phyloP scores from a whole-genome alignment of 805 yeast species.

The Hemisphaericaspora nanyangensis region DNA sequence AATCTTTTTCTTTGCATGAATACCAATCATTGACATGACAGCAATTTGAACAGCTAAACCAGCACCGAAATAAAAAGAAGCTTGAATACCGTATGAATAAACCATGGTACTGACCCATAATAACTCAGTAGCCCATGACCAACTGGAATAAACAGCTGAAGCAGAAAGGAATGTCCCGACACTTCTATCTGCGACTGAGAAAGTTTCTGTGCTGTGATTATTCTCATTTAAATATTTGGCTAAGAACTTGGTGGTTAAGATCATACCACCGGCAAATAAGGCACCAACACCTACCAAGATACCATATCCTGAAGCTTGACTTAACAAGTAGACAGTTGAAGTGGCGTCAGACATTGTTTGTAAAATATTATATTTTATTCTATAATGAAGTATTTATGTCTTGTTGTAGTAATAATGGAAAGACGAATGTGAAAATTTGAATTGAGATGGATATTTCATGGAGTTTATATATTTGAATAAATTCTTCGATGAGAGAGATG shows the following conservation, averaged over 20 bases:
- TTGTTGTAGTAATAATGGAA: no score
- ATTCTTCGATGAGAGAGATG: background rate
- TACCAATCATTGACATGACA: constrained; percentile 21
- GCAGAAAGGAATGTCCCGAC: constrained; percentile 20
- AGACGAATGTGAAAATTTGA: background rate
- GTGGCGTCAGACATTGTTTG: background rate
- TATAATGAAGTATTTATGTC: no score
- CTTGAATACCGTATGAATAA: constrained; percentile 22
- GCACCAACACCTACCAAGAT: constrained; percentile 29
- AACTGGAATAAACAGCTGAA: constrained; percentile 21
- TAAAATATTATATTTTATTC: background rate
- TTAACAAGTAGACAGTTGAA: constrained; percentile 9
- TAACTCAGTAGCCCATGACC: constrained; percentile 29
- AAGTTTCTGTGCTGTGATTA: constrained; percentile 23
- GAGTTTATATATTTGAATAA: background rate
- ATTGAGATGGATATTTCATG: background rate
- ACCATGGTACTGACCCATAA: constrained; percentile 23
- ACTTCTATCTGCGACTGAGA: constrained; percentile 24
- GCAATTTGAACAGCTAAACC: constrained; percentile 25
- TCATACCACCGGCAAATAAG: constrained; percentile 25
- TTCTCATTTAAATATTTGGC: constrained; percentile 21
- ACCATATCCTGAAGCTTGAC: constrained; percentile 29
- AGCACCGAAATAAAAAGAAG: constrained; percentile 22
- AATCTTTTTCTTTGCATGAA: constrained; percentile 23
- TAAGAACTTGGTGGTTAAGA: constrained; percentile 21